A percentile compares a stretch with the other conserved stretches of the same genome.
phyloP scores from a whole-genome alignment of 2,329 filamentous ascomycete species.

The Trichoderma aggressivum region DNA sequence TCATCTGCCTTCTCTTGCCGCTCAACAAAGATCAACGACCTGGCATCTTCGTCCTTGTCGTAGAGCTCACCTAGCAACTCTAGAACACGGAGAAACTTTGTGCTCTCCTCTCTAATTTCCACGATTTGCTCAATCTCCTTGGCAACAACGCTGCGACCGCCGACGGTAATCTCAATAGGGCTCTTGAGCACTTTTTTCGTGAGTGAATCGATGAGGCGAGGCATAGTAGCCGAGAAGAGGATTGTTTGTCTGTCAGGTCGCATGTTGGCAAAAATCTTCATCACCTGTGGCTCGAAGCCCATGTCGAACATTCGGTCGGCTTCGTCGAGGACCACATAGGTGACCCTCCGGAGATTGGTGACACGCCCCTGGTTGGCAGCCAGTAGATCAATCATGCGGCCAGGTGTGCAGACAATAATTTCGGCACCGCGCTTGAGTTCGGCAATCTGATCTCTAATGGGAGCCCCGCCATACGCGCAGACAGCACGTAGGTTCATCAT shows the following conservation, averaged over 20 bases:
- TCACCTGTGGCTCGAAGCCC: constrained; percentile 97
- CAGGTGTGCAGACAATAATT: constrained; percentile 91
- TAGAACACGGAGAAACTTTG: constrained; percentile 80
- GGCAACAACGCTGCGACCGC: constrained; percentile 80
- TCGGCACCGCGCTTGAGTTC: constrained; percentile 93
- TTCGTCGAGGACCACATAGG: constrained; percentile 93
- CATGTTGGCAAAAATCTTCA: constrained; percentile 91
- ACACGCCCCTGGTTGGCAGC: constrained; percentile 92
- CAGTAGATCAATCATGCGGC: constrained; percentile 91
- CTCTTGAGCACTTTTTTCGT: constrained; percentile 84
- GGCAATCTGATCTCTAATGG: constrained; percentile 96
- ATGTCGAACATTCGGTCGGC: constrained; percentile 99
- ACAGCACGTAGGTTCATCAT: constrained; percentile 80
- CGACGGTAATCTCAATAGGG: constrained; percentile 88
- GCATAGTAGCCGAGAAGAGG: constrained; percentile 95
- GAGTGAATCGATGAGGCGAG: constrained; percentile 83
- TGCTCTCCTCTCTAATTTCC: constrained; percentile 76
- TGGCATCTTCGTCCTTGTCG: constrained; percentile 81
- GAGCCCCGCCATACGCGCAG: constrained; percentile 90
- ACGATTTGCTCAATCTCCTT: constrained; percentile 93
- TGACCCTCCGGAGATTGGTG: constrained; percentile 83
- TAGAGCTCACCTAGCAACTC: constrained; percentile 86
- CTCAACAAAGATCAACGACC: constrained; percentile 87
- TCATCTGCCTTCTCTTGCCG: constrained; percentile 87
- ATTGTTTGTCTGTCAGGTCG: constrained; percentile 91